phyloP scores from a whole-genome alignment of 768 basidiomycete species.

The Suillus placidus region DNA sequence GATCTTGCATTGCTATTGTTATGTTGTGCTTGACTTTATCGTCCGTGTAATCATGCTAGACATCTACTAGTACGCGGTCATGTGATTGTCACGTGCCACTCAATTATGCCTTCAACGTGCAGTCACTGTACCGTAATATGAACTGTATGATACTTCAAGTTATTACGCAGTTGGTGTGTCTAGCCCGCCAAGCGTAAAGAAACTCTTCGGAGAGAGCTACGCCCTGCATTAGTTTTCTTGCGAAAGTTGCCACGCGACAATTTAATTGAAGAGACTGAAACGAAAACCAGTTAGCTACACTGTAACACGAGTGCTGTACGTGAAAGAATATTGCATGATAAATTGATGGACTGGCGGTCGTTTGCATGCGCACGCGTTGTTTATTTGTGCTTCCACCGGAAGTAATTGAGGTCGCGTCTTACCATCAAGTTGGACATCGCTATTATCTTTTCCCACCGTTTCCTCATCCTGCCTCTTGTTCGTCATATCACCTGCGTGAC shows the following conservation, averaged over 20 bases:
- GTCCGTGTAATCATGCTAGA: background rate
- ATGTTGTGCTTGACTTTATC: too few species aligned
- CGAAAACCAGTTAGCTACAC: too few species aligned
- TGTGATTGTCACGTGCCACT: slow-evolving; percentile 5
- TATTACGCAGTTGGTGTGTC: background rate
- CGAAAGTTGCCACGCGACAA: background rate
- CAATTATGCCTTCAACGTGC: background rate
- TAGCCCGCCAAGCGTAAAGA: too few species aligned
- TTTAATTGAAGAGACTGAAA: too few species aligned
- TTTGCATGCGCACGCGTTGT: slow-evolving; percentile 1
- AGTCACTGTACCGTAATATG: too few species aligned
- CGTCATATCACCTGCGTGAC: background rate
- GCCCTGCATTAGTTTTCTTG: background rate
- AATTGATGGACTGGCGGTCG: background rate
- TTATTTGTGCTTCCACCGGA: slow-evolving; percentile 5
- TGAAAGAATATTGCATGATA: background rate
- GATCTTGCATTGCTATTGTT: background rate
- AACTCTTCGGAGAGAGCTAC: too few species aligned
- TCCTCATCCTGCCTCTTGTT: background rate
- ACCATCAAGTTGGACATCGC: background rate
- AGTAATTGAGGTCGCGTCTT: background rate
- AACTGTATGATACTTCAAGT: too few species aligned
- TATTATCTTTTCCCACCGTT: slow-evolving; percentile 6
- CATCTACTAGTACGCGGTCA: background rate
- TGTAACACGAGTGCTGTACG: background rate